These are phyloP conservation scores for Geotrichum klebahnii DNA, from an alignment of 1,139 yeast genomes.

Conservation along the genomic window DNA sequence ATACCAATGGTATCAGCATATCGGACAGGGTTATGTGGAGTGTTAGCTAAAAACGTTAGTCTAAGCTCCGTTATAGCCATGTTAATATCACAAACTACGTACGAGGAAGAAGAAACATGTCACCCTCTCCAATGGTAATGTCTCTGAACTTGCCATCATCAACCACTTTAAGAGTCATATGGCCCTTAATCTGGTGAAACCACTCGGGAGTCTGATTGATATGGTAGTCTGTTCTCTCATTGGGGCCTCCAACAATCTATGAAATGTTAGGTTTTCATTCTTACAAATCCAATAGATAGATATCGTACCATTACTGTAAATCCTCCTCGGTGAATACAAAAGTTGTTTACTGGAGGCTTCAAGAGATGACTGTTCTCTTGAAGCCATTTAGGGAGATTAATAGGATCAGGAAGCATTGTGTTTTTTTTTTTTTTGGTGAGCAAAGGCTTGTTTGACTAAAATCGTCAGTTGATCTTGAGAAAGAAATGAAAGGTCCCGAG, in stretches of 20 bases:
- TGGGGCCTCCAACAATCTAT: constrained; percentile 83
- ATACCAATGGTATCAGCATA: constrained; percentile 82
- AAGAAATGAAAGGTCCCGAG: too few relatives aligned
- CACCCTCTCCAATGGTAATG: constrained; percentile 75
- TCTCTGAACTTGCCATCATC: constrained; percentile 77
- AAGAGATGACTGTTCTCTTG: constrained; percentile 67
- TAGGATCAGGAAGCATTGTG: constrained; percentile 62
- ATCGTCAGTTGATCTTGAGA: neutral
- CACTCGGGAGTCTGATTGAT: constrained; percentile 92
- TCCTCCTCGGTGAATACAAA: constrained; percentile 84
- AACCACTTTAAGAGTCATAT: constrained; percentile 79
- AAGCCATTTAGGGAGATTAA: constrained; percentile 77
- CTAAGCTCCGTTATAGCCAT: too few relatives aligned
- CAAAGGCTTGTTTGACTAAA: neutral
- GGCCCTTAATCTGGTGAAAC: constrained; percentile 82
- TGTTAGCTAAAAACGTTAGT: constrained; percentile 56
- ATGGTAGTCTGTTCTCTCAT: constrained; percentile 89
- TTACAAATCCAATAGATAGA: neutral
- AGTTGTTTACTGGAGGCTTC: constrained; percentile 90
- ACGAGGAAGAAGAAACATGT: constrained; percentile 72
- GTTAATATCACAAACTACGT: too few relatives aligned
- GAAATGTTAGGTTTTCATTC: neutral
- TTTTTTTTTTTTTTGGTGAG: neutral
- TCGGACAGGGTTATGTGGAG: constrained; percentile 88
- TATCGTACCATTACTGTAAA: constrained; percentile 73